These are phyloP conservation scores for Arthrobotrys iridis DNA, from an alignment of 2,329 filamentous ascomycete genomes.

Conservation along the genomic window DNA sequence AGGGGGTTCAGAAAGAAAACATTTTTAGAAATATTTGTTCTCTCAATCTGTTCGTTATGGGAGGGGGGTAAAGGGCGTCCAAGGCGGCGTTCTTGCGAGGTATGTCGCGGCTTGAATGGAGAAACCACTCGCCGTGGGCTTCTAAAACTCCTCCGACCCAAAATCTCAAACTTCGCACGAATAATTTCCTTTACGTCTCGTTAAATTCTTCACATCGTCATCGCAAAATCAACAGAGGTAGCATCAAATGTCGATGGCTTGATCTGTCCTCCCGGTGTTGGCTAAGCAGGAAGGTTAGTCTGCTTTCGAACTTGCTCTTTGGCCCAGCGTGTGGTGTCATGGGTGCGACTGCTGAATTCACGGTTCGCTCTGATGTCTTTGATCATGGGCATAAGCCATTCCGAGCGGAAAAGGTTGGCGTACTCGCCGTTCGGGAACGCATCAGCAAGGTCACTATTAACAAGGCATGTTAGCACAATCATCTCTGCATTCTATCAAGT, in stretches of 20 bases:
- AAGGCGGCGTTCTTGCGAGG: neutral
- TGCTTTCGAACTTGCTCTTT: slow-evolving; percentile 98
- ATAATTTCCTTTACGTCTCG: slow-evolving; percentile 11
- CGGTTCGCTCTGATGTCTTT: slow-evolving; percentile 90
- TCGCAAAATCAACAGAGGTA: neutral
- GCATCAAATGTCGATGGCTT: slow-evolving; percentile 19
- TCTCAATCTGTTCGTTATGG: slow-evolving; percentile 43
- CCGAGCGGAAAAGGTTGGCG: slow-evolving; percentile 82
- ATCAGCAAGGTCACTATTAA: slow-evolving; percentile 85
- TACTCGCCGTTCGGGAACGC: slow-evolving; percentile 92
- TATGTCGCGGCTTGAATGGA: neutral
- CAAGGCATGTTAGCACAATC: slow-evolving; percentile 29
- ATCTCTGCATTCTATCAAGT: neutral
- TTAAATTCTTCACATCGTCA: slow-evolving; percentile 43
- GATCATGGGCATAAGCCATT: slow-evolving; percentile 89
- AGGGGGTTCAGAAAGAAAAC: slow-evolving; percentile 50
- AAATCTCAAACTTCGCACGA: slow-evolving; percentile 28
- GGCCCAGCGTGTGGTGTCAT: slow-evolving; percentile 96
- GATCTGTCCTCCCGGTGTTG: neutral
- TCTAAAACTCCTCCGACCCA: slow-evolving; percentile 1
- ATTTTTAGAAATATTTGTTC: slow-evolving; percentile 54
- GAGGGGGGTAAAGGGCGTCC: neutral
- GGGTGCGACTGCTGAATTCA: slow-evolving; percentile 82
- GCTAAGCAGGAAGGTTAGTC: slow-evolving; percentile 60
- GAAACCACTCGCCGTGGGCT: neutral